Conservation (phyloP, 148 eudicot species). For the Cornus florida region DNA sequence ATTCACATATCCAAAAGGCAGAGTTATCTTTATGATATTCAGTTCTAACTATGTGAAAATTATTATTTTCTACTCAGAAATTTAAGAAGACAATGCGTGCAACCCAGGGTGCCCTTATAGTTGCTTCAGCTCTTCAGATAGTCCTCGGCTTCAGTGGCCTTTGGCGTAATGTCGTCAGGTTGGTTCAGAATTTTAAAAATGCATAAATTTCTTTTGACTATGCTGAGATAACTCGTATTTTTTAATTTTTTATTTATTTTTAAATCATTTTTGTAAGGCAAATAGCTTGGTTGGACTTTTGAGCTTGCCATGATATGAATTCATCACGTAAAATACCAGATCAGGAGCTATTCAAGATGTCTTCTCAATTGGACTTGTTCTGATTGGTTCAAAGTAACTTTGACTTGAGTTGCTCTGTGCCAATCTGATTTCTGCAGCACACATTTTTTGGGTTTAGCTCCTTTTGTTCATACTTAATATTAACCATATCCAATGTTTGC, state of each 20-base stretch:
- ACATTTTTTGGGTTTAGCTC: background rate
- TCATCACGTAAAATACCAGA: background rate
- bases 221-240: background rate
- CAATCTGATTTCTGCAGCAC: background rate
- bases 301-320: background rate
- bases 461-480: background rate
- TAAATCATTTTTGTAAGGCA: background rate
- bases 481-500: background rate
- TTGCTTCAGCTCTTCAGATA: constrained; percentile 93
- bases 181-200: constrained; percentile 11
- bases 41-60: constrained; percentile 1
- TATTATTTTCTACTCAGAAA: constrained; percentile 44
- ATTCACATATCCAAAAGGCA: background rate
- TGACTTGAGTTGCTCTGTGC: background rate
- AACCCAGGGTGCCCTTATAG: constrained; percentile 90
- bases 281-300: background rate
- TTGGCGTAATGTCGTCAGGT: constrained; percentile 96
- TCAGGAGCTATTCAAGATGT: background rate
- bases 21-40: background rate
- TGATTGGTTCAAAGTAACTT: background rate
- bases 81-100: constrained; percentile 82
- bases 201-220: background rate
- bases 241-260: no score
- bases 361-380: background rate
- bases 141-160: constrained; percentile 98